Evolutionary conservation across 164 flowering plant genomes (phyloP), one percentile per base, ranked within the genome.

Genomic region (Echeveria elegans): DNA sequence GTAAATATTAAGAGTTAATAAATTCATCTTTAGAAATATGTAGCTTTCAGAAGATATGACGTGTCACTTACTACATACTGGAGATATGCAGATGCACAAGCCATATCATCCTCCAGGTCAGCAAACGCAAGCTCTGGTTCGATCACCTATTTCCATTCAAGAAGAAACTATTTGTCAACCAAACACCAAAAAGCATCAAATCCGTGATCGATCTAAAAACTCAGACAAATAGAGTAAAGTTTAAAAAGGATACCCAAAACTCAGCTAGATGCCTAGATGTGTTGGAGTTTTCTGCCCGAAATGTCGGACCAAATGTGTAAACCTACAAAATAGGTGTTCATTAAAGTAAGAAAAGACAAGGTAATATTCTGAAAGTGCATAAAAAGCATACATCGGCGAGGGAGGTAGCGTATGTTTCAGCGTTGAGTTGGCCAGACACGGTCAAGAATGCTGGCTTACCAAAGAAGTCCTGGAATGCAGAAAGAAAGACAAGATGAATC

Each of bases 121-220:
- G 99, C 94, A 85, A 95, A 95, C 66, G 99, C 97, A 72, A 92
- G 97, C 79, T 95, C 99, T 58, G 97, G 97, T 75, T 95, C 99
- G 76, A 95, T 90, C 99, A 95, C 92, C 98, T 93, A 69, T n/a
- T 41, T 24, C 23, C 6, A 23, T 32, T 63, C 26, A 63, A 36
- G 5, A 63, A n/a, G n/a, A 37, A 21, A 38, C 36, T 30, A 37
- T 18, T n/a, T 63, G 41, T 63, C 41, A 63, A 37, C 24, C 45
- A 70, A 65, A 68, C 48, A 66, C 2, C 36, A 36, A 41, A 58
- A 64, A 63, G 67, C 40, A 64, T 4, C 36, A 36, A 58, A 60
- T 41, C 65, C 14, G 31, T 47, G 34, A 52, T 9, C 47, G 64
- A 36, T 24, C 21, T 26, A 56, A 23, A 18, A 29, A 7, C 23